Evolutionary conservation across 2,329 filamentous ascomycete genomes (phyloP), one percentile per base, ranked within the genome.

Genomic region (Botryosphaeria dothidea): DNA sequence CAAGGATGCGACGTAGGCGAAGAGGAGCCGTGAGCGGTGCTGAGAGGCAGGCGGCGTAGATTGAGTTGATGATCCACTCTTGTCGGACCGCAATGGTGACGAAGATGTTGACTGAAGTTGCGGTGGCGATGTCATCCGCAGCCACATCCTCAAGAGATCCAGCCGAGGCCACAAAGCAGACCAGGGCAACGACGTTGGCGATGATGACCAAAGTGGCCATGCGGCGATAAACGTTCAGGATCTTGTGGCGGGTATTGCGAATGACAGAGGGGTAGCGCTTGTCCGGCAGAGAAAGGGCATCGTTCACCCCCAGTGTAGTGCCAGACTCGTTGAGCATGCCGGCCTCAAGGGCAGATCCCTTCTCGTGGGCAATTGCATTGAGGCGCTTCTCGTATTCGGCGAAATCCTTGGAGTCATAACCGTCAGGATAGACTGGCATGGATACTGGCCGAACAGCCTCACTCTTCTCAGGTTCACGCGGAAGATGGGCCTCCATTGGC

Each of bases 161-260:
- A 8, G 54, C 19, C 21, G 57, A 38, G 34, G 25, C 36, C 21
- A 69, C 38, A 36, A 73, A 17, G 11, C 69, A 23, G 46, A 71
- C 13, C 15, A 74, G 60, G 15, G 71, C 69, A 21, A 73, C 68
- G 13, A 76, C 15, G 67, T 82, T 82, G 68, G 72, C 69, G 36
- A 80, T 25, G 67, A 81, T 75, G 46, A 80, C 71, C 21, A 81
- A 61, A 4, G 77, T 73, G 68, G 82, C 82, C 36, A 83, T 73
- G 29, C 79, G 75, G 29, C 77, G 74, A 68, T 81, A 82, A 15
- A 72, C 72, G 0, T 68, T 71, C 48, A 72, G 68, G 62, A 71
- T 13, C 41, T 38, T 49, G 49, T 65, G 64, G 19, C 64, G 54
- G 15, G 25, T 5, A 11, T 60, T 54, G 31, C 73, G 68, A 29